phyloP scores from a whole-genome alignment of 2,329 filamentous ascomycete species.

The Scedosporium aurantiacum region DNA sequence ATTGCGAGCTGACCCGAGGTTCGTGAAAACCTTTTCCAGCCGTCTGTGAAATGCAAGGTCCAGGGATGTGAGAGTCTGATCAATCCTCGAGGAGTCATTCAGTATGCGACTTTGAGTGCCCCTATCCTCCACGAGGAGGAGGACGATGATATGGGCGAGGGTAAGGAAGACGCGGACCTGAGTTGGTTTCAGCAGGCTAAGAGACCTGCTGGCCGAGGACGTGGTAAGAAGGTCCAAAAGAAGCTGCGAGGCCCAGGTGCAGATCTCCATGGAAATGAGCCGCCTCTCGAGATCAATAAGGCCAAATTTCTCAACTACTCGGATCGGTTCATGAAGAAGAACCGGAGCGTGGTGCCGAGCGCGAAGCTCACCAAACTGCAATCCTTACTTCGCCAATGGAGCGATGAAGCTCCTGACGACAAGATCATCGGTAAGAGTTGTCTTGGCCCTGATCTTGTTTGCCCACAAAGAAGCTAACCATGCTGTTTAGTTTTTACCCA shows the following conservation, averaged over 20 bases:
- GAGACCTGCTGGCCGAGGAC: no score
- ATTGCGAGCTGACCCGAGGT: background rate
- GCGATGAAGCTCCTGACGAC: conserved; percentile 18
- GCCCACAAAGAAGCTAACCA: fast-evolving
- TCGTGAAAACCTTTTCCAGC: background rate
- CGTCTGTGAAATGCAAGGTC: no score
- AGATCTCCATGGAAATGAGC: background rate
- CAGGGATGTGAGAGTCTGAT: no score
- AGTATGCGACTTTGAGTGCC: no score
- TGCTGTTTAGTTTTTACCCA: conserved; percentile 21
- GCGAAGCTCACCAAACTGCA: conserved; percentile 22
- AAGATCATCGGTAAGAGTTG: conserved; percentile 26
- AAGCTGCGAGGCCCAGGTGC: background rate
- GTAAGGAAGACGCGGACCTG: no score
- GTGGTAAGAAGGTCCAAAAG: background rate
- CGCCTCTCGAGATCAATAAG: background rate
- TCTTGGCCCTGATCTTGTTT: no score
- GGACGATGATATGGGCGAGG: no score
- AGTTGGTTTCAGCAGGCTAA: no score
- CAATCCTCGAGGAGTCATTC: no score
- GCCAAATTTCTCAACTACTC: background rate
- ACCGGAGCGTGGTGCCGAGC: conserved; percentile 11
- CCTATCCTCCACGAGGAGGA: no score
- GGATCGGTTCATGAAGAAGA: background rate
- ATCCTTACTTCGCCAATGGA: conserved; percentile 16